phyloP scores from a whole-genome alignment of 805 yeast genomes.

The Barnettozyma vustinii region DNA sequence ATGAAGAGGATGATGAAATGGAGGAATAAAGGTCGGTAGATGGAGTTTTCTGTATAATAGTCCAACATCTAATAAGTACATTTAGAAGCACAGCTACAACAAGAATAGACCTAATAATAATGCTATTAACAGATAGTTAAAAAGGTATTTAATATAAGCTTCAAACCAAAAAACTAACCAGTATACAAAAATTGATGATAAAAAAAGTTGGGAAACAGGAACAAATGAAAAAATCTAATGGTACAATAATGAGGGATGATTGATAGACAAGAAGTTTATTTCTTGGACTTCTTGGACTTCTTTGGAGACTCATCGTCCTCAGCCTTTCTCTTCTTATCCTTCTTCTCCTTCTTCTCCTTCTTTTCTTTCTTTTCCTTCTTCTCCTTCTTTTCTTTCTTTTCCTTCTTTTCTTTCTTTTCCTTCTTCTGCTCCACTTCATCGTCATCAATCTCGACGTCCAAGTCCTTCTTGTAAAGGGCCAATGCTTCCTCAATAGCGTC shows the following conservation, averaged over 20 bases:
- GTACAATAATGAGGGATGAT: slow-evolving; percentile 6
- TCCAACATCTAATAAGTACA: too few relatives aligned
- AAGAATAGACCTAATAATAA: neutral
- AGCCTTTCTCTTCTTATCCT: slow-evolving; percentile 41
- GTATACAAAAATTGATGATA: neutral
- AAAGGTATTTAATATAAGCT: slow-evolving; percentile 2
- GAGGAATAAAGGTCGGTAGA: slow-evolving; percentile 4
- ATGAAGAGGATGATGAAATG: slow-evolving; percentile 26
- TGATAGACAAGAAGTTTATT: slow-evolving; percentile 3
- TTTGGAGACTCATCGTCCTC: slow-evolving; percentile 30
- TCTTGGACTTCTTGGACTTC: slow-evolving; percentile 32
- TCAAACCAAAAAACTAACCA: neutral
- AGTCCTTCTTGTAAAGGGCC: slow-evolving; percentile 46
- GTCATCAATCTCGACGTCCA: slow-evolving; percentile 39
- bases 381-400: slow-evolving; percentile 39
- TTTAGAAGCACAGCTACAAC: neutral
- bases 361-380: slow-evolving; percentile 44
- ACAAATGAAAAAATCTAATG: slow-evolving; percentile 7
- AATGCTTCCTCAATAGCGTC: slow-evolving; percentile 93
- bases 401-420: slow-evolving; percentile 26
- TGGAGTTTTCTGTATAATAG: neutral
- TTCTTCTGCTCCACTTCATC: slow-evolving; percentile 31
- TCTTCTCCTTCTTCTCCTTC: slow-evolving; percentile 47
- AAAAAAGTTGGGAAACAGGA: slow-evolving; percentile 5
- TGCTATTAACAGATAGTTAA: slow-evolving; percentile 8